A percentile compares a stretch with the other conserved stretches of the same genome.
These are phyloP conservation scores for Solanum etuberosum DNA, from an alignment of 257 asterid species.

Conservation along the genomic window DNA sequence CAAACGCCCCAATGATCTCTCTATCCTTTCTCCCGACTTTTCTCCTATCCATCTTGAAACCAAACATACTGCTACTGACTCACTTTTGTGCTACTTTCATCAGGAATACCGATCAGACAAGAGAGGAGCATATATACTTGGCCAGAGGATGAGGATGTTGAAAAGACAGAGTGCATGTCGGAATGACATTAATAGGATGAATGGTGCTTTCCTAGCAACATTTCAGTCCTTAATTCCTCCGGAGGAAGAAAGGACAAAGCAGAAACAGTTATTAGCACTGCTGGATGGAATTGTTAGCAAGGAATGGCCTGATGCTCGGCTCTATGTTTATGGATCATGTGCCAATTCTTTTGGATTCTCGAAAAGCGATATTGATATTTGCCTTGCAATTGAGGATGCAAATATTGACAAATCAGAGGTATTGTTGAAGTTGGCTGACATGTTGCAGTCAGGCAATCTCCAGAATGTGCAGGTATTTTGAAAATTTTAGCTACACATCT, in stretches of 20 bases:
- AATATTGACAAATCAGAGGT: constrained; percentile 54
- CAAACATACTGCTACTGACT: not conserved
- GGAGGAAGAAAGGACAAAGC: constrained; percentile 83
- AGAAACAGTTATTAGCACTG: constrained; percentile 47
- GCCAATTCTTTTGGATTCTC: constrained; percentile 94
- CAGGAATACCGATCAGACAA: constrained; percentile 87
- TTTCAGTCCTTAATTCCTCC: constrained; percentile 79
- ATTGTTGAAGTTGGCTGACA: constrained; percentile 74
- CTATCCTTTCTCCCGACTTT: not conserved
- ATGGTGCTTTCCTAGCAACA: constrained; percentile 42
- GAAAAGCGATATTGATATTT: constrained; percentile 85
- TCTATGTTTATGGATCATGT: constrained; percentile 86
- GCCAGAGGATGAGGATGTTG: constrained; percentile 58
- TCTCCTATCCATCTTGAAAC: not conserved
- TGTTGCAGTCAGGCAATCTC: constrained; percentile 56
- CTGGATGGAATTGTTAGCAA: constrained; percentile 55
- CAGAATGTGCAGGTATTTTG: constrained; percentile 77
- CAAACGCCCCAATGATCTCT: not conserved
- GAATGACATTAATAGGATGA: constrained; percentile 39
- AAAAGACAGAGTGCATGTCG: constrained; percentile 46
- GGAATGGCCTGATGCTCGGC: constrained; percentile 83
- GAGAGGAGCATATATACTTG: constrained; percentile 69
- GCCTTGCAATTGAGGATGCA: constrained; percentile 61
- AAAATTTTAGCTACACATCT: not conserved
- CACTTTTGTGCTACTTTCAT: not conserved